These are phyloP conservation scores for Leishmania amazonensis DNA, from an alignment of 208 protist species.

Conservation along the genomic window DNA sequence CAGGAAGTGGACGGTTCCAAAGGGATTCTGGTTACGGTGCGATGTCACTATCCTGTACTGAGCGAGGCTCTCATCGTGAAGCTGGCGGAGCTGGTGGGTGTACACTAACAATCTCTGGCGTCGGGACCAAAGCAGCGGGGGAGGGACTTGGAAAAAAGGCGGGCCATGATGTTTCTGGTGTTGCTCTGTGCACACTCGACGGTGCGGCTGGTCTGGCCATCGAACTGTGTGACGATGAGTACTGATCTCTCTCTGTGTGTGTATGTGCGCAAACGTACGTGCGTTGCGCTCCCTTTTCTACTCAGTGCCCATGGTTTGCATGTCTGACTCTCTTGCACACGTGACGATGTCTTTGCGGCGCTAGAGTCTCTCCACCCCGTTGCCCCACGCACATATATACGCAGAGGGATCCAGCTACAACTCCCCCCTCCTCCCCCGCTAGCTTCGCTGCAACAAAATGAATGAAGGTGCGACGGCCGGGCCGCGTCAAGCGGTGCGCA, in stretches of 20 bases:
- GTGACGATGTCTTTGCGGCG: neutral
- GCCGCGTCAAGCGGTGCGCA: neutral
- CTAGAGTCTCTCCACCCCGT: neutral
- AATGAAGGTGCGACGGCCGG: neutral
- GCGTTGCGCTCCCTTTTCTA: neutral
- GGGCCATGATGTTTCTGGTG: neutral
- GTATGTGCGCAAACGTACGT: neutral
- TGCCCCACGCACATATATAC: neutral
- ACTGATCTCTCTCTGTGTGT: neutral
- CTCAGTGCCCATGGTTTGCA: neutral
- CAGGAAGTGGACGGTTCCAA: constrained; percentile 40
- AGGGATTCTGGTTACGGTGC: constrained; percentile 52
- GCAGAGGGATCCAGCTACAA: neutral
- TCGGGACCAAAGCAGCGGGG: neutral
- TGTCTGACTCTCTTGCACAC: neutral
- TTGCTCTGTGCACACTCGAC: neutral
- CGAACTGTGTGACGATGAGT: neutral
- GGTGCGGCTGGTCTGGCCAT: neutral
- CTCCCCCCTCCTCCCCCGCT: neutral
- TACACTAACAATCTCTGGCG: neutral
- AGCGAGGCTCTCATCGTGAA: constrained; percentile 64
- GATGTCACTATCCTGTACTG: constrained; percentile 46
- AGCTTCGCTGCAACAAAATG: neutral
- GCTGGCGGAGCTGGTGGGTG: constrained; percentile 36
- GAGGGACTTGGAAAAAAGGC: neutral